Conservation (phyloP, 176 grass and related monocot species). For the Musa acuminata region DNA sequence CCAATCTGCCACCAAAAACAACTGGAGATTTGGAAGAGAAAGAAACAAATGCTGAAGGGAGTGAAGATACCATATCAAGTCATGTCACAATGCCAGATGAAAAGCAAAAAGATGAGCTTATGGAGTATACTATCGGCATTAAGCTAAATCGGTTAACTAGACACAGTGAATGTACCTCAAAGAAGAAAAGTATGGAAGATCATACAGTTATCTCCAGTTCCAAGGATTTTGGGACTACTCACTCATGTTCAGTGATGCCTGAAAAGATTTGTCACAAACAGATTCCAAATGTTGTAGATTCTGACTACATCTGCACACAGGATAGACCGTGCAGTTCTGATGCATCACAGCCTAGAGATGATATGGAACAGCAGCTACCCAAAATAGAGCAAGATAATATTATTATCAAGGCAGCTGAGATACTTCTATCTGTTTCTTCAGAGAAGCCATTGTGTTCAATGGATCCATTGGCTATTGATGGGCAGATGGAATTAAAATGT, state of each 20-base stretch:
- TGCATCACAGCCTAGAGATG: constrained; percentile 15
- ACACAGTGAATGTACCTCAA: not conserved
- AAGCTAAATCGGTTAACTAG: constrained; percentile 19
- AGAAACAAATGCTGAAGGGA: constrained; percentile 19
- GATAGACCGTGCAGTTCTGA: not conserved
- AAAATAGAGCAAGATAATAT: constrained; percentile 20
- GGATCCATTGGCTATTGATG: constrained; percentile 12
- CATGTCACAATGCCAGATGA: constrained; percentile 21
- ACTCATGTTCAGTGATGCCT: not conserved
- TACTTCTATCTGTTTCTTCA: constrained; percentile 53
- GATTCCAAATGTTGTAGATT: constrained; percentile 9
- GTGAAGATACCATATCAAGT: constrained; percentile 33
- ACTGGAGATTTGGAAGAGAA: constrained; percentile 16
- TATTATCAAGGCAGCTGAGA: constrained; percentile 46
- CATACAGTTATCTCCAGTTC: not conserved
- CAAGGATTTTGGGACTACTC: not conserved
- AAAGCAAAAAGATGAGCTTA: not conserved
- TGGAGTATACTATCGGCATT: constrained; percentile 10
- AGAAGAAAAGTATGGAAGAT: not conserved
- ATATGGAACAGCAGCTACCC: constrained; percentile 17
- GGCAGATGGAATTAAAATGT: constrained; percentile 8
- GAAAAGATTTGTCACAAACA: not conserved
- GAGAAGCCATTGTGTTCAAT: constrained; percentile 17
- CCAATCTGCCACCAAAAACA: constrained; percentile 29
- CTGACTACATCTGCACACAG: constrained; percentile 9